Evolutionary conservation across 179 eudicot genomes (phyloP).

Genomic region (Patellifolia procumbens): DNA sequence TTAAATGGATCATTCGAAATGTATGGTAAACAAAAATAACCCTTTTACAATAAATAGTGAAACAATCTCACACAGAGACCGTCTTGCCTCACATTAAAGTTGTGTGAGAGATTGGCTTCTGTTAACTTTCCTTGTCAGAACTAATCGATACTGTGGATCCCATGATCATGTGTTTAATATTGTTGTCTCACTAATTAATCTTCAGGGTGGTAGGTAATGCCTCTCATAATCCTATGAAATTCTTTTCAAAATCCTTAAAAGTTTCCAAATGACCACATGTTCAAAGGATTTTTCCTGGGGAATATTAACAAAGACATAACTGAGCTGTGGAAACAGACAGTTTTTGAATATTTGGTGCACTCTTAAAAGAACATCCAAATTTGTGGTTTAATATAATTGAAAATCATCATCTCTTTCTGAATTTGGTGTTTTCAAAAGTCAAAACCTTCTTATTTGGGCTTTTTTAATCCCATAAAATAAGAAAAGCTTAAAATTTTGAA

Average conservation of each 20-base stretch:
- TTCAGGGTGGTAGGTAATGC: not conserved
- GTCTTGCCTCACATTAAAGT: too few relatives aligned
- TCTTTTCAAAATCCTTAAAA: not conserved
- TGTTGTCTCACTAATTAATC: too few relatives aligned
- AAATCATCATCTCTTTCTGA: not conserved
- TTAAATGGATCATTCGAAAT: too few relatives aligned
- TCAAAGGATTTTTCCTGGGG: not conserved
- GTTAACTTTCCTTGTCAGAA: not conserved
- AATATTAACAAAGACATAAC: not conserved
- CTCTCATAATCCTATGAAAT: not conserved
- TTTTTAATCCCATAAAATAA: not conserved
- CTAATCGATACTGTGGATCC: not conserved
- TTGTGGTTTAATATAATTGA: not conserved
- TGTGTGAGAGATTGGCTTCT: not conserved
- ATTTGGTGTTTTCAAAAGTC: conserved; percentile 4
- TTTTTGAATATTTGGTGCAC: not conserved
- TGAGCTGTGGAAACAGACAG: conserved; percentile 4
- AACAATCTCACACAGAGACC: too few relatives aligned
- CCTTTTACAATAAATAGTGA: too few relatives aligned
- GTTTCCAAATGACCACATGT: not conserved
- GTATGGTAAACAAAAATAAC: too few relatives aligned
- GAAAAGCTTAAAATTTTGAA: not conserved
- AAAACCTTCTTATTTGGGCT: not conserved
- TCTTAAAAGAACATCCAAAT: not conserved
- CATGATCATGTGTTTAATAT: not conserved